These are phyloP conservation scores for Simmondsia chinensis DNA, from an alignment of 148 eudicot species.

Conservation along the genomic window DNA sequence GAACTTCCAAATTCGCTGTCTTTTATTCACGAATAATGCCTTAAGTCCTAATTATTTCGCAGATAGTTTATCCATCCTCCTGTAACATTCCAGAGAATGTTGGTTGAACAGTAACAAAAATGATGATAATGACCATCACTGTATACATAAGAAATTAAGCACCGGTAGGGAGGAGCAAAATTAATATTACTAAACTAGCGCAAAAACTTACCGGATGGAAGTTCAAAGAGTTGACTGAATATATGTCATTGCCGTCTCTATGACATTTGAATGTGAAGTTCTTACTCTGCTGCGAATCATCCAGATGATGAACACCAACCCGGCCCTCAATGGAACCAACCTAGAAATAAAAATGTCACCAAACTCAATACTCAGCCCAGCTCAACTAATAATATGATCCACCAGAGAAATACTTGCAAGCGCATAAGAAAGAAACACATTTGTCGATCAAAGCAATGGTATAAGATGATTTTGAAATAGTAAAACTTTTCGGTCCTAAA, in stretches of 20 bases:
- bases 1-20: no score
- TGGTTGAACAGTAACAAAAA: no score
- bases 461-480: background rate
- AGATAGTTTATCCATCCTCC: no score
- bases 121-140: no score
- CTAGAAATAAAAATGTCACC: constrained; percentile 21
- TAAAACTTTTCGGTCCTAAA: background rate
- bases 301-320: constrained; percentile 96
- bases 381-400: background rate
- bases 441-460: no score
- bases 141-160: background rate
- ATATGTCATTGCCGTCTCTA: constrained; percentile 76
- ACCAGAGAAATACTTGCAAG: no score
- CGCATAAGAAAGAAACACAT: no score
- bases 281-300: constrained; percentile 74
- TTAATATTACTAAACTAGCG: no score
- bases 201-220: constrained; percentile 93
- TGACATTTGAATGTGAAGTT: constrained; percentile 97
- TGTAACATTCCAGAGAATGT: no score
- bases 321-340: constrained; percentile 97
- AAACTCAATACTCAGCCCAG: constrained; percentile 3
- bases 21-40: no score
- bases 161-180: no score
- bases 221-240: constrained; percentile 81
- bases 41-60: no score